Base-by-base conservation (phyloP, 345 rosid species). In the Gossypium stocksii region DNA sequence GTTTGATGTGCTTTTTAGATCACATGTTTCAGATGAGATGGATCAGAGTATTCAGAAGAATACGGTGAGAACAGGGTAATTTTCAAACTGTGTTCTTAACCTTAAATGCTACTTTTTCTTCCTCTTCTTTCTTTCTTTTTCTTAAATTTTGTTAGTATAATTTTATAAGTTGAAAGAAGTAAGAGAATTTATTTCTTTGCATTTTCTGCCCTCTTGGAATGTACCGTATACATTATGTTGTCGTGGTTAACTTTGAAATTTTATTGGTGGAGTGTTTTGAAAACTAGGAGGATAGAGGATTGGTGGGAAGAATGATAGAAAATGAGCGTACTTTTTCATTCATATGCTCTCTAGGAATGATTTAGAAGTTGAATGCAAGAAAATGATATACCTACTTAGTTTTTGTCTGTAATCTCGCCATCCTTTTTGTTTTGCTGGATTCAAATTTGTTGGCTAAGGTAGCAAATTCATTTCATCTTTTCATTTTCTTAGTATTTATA, bases 61-160 rank as follows among this genome's bases (percentile, higher is more conserved):
- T 70, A 81, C 70, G 89, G 87, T 86, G 85, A 88, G 86, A 81
- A 69, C 74, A 79, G 82, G 85, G 85, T 82, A 77, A 84, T 81
- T 74, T 80, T 52, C 85, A 74, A 77, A 76, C 66, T 71, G 62
- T 23, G 38, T 12, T 58, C 63, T 58, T 58, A 58, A 58, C 75
- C 70, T 69, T 48, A 20, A 63, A 44, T 59, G 9, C 34, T 71
- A 5, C 41, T 34, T 53, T 53, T 53, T 54, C 4, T 71, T n/a
- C 34, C n/a, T 25, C 7, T 19, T 9, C 10, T 52, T 52, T 52
- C 16, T 52, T 16, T 53, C 8, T 17, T 53, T 2, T 53, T 53
- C 7, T 5, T 53, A 16, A 13, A 43, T 73, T 29, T 9, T 68
- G 34, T 68, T 66, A 29, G 19, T 3, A 5, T 56, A 71, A 12